phyloP scores from a whole-genome alignment of 768 basidiomycete species.

The Auriscalpium vulgare region DNA sequence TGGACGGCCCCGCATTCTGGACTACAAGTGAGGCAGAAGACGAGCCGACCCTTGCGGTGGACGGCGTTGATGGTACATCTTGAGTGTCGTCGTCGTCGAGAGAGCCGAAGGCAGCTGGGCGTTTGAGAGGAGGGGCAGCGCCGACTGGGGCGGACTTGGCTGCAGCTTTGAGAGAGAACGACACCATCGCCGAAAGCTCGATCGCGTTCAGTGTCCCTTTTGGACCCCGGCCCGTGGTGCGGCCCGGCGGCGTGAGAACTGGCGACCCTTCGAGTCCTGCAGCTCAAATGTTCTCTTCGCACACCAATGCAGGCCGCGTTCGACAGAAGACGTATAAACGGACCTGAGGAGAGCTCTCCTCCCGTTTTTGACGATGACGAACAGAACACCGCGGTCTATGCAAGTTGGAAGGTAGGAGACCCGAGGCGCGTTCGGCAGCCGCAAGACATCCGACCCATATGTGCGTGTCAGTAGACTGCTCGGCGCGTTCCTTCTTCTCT shows the following conservation, averaged over 20 bases:
- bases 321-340: conserved; percentile 86
- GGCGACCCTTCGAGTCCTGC: too few species aligned
- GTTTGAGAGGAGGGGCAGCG: conserved; percentile 40
- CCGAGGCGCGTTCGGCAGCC: conserved; percentile 44
- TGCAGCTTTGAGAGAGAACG: conserved; percentile 64
- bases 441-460: conserved; percentile 77
- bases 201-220: background rate
- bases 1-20: conserved; percentile 53
- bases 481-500: background rate
- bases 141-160: conserved; percentile 47
- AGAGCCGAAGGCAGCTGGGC: conserved; percentile 54
- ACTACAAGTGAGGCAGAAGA: conserved; percentile 50
- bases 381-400: conserved; percentile 15
- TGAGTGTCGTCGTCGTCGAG: conserved; percentile 55
- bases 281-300: too few species aligned
- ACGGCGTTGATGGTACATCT: conserved; percentile 41
- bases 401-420: conserved; percentile 26
- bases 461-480: conserved; percentile 36
- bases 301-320: conserved; percentile 39
- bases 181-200: conserved; percentile 55
- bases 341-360: conserved; percentile 75
- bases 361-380: conserved; percentile 49
- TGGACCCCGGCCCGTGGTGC: background rate
- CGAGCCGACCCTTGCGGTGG: conserved; percentile 29
- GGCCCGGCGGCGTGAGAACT: too few species aligned